Conservation (phyloP, 1,284 basidiomycete genomes). For the Austroboletus olivaceoglutinosus region DNA sequence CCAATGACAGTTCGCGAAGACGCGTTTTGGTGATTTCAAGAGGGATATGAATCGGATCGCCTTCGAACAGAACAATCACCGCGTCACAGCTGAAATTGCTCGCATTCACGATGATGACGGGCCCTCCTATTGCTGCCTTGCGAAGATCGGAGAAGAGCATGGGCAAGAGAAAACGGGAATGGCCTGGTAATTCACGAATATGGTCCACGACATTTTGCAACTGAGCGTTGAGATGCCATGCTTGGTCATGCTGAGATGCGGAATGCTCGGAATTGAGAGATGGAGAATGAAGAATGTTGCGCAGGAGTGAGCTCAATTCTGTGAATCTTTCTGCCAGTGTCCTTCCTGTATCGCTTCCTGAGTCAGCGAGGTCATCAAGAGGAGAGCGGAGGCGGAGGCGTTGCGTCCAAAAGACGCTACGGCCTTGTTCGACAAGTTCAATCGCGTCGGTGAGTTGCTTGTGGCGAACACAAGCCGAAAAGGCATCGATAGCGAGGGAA, state of each 20-base stretch:
- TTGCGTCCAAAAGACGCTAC: neutral
- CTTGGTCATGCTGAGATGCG: neutral
- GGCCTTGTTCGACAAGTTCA: neutral
- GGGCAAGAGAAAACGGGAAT: conserved; percentile 14
- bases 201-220: neutral
- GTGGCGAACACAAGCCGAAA: neutral
- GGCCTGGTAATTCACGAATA: conserved; percentile 5
- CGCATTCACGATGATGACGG: neutral
- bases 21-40: conserved; percentile 1
- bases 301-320: neutral
- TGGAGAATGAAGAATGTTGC: neutral
- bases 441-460: neutral
- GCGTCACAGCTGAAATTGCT: conserved; percentile 4
- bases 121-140: neutral
- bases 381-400: neutral
- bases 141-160: neutral
- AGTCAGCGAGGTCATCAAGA: neutral
- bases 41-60: conserved; percentile 10
- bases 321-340: neutral
- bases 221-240: neutral
- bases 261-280: neutral
- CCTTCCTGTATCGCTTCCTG: neutral
- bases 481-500: neutral
- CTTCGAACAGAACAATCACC: conserved; percentile 15
- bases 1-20: neutral